These are phyloP conservation scores for Millerozyma acaciae DNA, from an alignment of 805 yeast genomes.

Conservation along the genomic window DNA sequence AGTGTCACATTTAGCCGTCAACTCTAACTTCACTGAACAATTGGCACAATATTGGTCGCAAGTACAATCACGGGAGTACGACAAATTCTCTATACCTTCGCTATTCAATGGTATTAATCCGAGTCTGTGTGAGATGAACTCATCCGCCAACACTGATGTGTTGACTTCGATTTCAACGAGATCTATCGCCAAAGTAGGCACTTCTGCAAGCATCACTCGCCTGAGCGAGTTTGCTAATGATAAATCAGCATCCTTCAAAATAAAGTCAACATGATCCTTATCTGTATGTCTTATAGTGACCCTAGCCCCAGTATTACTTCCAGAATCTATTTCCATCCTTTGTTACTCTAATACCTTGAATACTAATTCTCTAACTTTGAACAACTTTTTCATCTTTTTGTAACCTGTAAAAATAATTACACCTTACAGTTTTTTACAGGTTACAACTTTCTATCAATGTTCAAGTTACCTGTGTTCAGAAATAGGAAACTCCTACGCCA, in stretches of 20 bases:
- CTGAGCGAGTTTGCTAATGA: slow-evolving; percentile 90
- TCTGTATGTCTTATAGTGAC: slow-evolving; percentile 86
- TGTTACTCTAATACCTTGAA: neutral
- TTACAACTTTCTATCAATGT: too few species aligned
- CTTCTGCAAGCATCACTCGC: slow-evolving; percentile 90
- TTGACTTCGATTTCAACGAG: slow-evolving; percentile 90
- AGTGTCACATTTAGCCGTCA: slow-evolving; percentile 85
- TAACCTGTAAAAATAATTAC: neutral
- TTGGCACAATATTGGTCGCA: slow-evolving; percentile 97
- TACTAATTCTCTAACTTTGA: slow-evolving; percentile 1
- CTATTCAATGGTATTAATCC: slow-evolving; percentile 90
- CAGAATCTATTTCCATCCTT: slow-evolving; percentile 22
- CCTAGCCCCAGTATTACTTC: slow-evolving; percentile 54
- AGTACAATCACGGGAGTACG: slow-evolving; percentile 92
- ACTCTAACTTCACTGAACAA: slow-evolving; percentile 83
- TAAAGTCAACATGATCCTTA: slow-evolving; percentile 85
- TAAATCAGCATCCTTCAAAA: slow-evolving; percentile 80
- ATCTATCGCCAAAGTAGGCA: slow-evolving; percentile 95
- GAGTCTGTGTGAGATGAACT: slow-evolving; percentile 88
- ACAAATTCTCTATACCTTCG: slow-evolving; percentile 75
- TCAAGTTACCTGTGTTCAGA: too few species aligned
- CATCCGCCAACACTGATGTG: slow-evolving; percentile 95
- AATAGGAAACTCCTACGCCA: too few species aligned
- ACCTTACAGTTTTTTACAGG: too few species aligned
- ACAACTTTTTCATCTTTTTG: neutral